phyloP scores from a whole-genome alignment of 2,329 filamentous ascomycete genomes.

The Alternaria postmessia region DNA sequence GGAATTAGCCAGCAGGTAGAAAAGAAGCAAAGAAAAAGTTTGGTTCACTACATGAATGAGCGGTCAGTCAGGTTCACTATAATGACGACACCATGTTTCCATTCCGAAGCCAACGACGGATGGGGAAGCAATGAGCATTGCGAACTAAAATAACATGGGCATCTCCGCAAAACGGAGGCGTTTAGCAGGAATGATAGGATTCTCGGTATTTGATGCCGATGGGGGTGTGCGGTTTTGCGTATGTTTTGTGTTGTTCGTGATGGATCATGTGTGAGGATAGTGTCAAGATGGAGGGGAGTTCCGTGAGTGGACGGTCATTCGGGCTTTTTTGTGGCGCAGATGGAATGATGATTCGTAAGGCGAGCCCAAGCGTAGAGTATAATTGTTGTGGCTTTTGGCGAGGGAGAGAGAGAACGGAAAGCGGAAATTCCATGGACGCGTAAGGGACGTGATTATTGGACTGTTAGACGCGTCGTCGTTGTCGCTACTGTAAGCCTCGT shows the following conservation, averaged over 20 bases:
- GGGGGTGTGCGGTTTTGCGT: not conserved
- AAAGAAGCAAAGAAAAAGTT: not conserved
- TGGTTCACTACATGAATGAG: slow-evolving; percentile 2
- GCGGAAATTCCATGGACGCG: not conserved
- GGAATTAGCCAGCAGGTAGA: no score
- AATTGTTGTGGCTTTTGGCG: no score
- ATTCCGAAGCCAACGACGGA: no score
- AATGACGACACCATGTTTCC: slow-evolving; percentile 6
- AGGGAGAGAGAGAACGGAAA: no score
- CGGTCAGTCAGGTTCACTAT: not conserved
- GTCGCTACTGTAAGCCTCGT: not conserved
- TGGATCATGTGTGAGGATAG: not conserved
- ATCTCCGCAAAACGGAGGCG: no score
- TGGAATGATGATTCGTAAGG: not conserved
- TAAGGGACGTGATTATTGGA: not conserved
- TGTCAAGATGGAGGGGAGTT: not conserved
- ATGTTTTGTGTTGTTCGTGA: no score
- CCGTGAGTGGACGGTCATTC: not conserved
- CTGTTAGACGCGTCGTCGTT: not conserved
- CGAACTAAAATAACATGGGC: no score
- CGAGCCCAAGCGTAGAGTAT: not conserved
- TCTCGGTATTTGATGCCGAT: not conserved
- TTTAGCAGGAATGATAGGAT: no score
- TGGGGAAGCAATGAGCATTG: no score
- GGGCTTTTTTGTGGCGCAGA: not conserved